These are phyloP conservation scores for Neocallimastix lanati DNA, from an alignment of 192 early-diverging fungal genomes.

Conservation along the genomic window DNA sequence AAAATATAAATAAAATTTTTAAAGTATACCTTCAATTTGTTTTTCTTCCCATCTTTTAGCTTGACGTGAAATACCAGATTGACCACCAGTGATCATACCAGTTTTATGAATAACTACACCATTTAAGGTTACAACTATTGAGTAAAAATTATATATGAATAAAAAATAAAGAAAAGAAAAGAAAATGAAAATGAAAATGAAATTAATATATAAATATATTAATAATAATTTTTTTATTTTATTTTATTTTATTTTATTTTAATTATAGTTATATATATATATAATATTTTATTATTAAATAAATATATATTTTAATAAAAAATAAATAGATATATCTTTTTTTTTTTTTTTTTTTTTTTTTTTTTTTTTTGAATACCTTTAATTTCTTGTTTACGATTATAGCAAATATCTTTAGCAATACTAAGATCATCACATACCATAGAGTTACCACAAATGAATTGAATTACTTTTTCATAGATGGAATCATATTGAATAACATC, in stretches of 20 bases:
- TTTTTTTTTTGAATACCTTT: conserved; percentile 31
- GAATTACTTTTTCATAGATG: conserved; percentile 49
- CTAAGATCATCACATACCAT: conserved; percentile 75
- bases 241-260: no score
- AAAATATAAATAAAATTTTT: no score
- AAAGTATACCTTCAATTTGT: conserved; percentile 74
- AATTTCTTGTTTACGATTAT: conserved; percentile 60
- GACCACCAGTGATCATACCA: conserved; percentile 77
- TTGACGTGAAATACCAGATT: conserved; percentile 4
- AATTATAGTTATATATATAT: no score
- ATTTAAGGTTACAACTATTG: conserved; percentile 72
- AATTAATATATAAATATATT: no score
- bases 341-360: no score
- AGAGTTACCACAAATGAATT: conserved; percentile 80
- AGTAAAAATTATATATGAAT: background rate
- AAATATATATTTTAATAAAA: no score
- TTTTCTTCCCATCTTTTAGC: conserved; percentile 71
- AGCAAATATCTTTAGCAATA: conserved; percentile 71
- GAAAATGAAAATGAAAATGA: no score
- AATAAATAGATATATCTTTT: no score
- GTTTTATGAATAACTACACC: conserved; percentile 89
- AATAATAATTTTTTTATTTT: no score
- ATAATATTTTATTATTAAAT: no score
- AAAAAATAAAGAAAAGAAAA: no score
- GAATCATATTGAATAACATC: conserved; percentile 81